Evolutionary conservation across 1,284 basidiomycete species (phyloP).

Genomic region (Sanghuangporus weigelae): DNA sequence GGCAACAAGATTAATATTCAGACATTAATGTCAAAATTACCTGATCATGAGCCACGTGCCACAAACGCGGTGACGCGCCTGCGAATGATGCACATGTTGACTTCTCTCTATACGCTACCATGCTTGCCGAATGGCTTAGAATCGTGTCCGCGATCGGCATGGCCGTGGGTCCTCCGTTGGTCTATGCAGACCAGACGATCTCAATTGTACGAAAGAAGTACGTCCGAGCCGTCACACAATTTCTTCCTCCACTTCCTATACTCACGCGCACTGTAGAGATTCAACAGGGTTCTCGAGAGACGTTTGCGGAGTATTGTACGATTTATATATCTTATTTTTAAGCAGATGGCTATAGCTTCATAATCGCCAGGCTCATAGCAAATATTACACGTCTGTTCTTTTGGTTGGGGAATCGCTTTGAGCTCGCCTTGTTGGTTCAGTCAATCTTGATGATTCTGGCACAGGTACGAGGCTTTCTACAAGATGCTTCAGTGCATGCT

Average conservation of each 20-base stretch:
- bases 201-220: constrained; percentile 71
- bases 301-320: constrained; percentile 72
- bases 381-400: constrained; percentile 85
- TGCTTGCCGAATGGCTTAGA: constrained; percentile 47
- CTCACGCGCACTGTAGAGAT: constrained; percentile 46
- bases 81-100: background rate
- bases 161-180: constrained; percentile 70
- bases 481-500: background rate
- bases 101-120: constrained; percentile 11
- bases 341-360: constrained; percentile 12
- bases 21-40: background rate
- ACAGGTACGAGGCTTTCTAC: constrained; percentile 45
- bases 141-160: constrained; percentile 58
- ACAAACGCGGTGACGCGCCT: background rate
- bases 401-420: constrained; percentile 80
- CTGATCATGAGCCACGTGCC: background rate
- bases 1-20: background rate
- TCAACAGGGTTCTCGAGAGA: constrained; percentile 82
- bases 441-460: constrained; percentile 78
- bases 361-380: constrained; percentile 54
- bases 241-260: constrained; percentile 10
- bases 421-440: constrained; percentile 69
- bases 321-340: constrained; percentile 9
- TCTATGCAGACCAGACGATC: constrained; percentile 74
- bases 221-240: constrained; percentile 19